Base-by-base conservation (phyloP, 2,329 filamentous ascomycete genomes). In the Diplocarpon mali region DNA sequence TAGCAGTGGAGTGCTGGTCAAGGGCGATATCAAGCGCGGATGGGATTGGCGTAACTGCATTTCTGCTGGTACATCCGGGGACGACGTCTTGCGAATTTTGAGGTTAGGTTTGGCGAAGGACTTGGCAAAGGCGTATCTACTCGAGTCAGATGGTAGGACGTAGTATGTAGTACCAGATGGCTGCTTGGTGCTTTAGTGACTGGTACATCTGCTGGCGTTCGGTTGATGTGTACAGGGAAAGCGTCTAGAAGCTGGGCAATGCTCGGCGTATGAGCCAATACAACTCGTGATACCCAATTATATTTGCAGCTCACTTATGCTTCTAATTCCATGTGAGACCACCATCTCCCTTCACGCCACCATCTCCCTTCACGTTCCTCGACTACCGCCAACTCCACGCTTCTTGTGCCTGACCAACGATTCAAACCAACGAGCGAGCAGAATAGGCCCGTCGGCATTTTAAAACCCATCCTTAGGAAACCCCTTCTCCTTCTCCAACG, bases 91-190 rank as follows among this genome's bases (percentile, higher is more conserved):
- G 47, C 71, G 72, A 52, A 73, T 81, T 52, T 61, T 95, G 63
- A 74, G 89, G 52, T 62, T 86, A 41, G 83, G 80, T 2, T 63
- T 95, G 58, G 83, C 85, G 12, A 77, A 74, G 61, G 86, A 92
- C 53, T 65, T 93, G 58, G 82, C 77, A 12, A 73, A 70, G 57
- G 68, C 81, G 42, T 88, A 83, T 80, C 64, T 83, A 29, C 70
- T 75, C 45, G 79, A 83, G 51, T 77, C 78, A 14, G 78, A 84
- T 60, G 51, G 47, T 28, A 46, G 41, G 31, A 39, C 57, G 45
- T 61, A 55, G 57, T 44, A 53, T 48, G 28, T 38, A 24, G 28
- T n/a, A 35, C 20, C n/a, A 15, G 34, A 39, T 16, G 17, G 38
- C 31, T 28, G 31, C 29, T 37, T 32, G 31, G 35, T 40, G 39